A percentile compares a stretch with the other conserved stretches of the same genome.
Conservation (phyloP, 441 rosid species). For the Pelargonium australe region DNA sequence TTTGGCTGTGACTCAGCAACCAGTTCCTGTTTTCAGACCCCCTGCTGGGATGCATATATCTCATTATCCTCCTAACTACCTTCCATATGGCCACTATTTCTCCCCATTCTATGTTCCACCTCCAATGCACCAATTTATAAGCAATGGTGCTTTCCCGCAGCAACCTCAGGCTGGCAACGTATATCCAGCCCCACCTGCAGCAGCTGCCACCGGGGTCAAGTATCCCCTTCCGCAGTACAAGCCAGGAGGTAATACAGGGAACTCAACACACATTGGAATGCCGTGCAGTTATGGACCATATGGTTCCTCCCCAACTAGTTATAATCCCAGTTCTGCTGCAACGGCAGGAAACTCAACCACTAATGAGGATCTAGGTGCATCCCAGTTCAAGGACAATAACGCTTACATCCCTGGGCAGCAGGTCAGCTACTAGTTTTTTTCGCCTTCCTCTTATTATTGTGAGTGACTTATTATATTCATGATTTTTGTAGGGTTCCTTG, state of each 20-base stretch:
- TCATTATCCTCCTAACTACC: constrained; percentile 77
- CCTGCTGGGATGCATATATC: constrained; percentile 77
- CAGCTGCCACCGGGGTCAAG: constrained; percentile 64
- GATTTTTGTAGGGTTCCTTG: no score
- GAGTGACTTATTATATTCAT: no score
- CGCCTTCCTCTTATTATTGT: no score
- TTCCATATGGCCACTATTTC: constrained; percentile 74
- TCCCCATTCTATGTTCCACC: constrained; percentile 72
- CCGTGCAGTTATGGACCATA: constrained; percentile 73
- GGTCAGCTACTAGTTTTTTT: constrained; percentile 30
- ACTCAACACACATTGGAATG: constrained; percentile 61
- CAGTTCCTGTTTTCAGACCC: constrained; percentile 70
- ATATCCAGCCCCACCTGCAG: constrained; percentile 72
- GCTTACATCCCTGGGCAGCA: constrained; percentile 68
- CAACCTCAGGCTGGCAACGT: constrained; percentile 72
- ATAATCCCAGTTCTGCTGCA: constrained; percentile 53
- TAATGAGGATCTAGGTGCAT: constrained; percentile 63
- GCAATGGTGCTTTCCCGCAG: constrained; percentile 73
- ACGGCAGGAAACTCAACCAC: constrained; percentile 61
- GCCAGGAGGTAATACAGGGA: constrained; percentile 66
- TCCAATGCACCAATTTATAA: constrained; percentile 66
- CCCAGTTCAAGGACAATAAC: constrained; percentile 78
- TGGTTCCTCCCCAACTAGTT: constrained; percentile 72
- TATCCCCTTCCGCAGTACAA: constrained; percentile 73
- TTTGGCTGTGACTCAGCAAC: constrained; percentile 69